Evolutionary conservation across 179 eudicot species (phyloP), one percentile per base, ranked within the genome.

Genomic region (Spergularia azorica): DNA sequence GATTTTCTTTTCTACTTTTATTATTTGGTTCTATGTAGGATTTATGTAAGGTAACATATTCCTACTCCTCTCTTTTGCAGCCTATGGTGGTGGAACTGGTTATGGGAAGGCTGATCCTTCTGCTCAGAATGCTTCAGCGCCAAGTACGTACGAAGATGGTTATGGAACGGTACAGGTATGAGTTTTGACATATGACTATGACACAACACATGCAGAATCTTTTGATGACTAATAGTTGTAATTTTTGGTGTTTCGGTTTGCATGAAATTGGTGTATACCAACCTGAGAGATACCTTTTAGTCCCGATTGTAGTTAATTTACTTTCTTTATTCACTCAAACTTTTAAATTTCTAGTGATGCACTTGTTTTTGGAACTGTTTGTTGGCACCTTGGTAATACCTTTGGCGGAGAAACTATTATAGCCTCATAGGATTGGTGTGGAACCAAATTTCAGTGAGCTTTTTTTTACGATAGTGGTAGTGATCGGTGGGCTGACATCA

Each of bases 91-190:
- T 67, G 72, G 76, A 72, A 51, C 85, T 81, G 97, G 87, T 46
- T 89, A 90, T 78, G 88, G 85, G 43, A 92, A 85, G 67, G 76
- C 71, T 74, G 89, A 85, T 84, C 85, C 86, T 55, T 69, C 87
- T 74, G 89, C 82, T 61, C 91, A 85, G 74, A 89, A 87, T 75
- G 65, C 92, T 76, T 70, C 76, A 32, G 96, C 83, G 43, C 88
- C 80, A 58, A 89, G 82, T 78, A 74, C 87, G 10, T 86, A 84
- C 70, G 87, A 81, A 62, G 88, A 84, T 68, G 83, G 77, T 72
- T 90, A 89, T 76, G 89, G 89, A 56, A 77, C 71, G 79, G 80
- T 76, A 61, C 98, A 95, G 97, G 98, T 93, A 73, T 67, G 71
- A 20, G 61, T 76, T 14, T 69, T 72, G 54, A 36, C 64, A 39